Evolutionary conservation across 2,329 filamentous ascomycete species (phyloP).

Genomic region (Scedosporium dehoogii): DNA sequence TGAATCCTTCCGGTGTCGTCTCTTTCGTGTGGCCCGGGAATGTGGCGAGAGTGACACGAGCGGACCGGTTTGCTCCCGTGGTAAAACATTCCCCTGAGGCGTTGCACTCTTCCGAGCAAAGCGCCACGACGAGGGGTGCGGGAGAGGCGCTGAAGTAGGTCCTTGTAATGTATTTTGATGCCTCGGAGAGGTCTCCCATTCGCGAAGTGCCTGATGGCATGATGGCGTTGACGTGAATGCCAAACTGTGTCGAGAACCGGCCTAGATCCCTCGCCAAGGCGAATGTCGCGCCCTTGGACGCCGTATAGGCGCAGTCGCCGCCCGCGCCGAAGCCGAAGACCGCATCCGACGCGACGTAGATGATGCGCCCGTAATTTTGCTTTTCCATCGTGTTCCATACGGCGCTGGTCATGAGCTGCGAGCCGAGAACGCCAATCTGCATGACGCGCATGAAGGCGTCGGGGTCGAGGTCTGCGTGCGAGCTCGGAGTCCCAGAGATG

Average conservation of each 20-base stretch:
- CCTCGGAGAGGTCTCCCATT: conserved; percentile 13
- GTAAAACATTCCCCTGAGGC: conserved; percentile 12
- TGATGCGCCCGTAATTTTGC: conserved; percentile 8
- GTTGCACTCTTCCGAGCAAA: conserved; percentile 12
- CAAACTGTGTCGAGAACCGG: conserved; percentile 5
- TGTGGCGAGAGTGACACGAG: conserved; percentile 12
- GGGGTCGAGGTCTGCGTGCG: conserved; percentile 7
- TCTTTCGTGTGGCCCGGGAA: conserved; percentile 11
- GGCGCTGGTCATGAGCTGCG: conserved; percentile 10
- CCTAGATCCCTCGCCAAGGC: conserved; percentile 11
- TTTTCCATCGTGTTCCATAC: conserved; percentile 12
- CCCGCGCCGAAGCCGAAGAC: conserved; percentile 13
- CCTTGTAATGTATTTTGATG: conserved; percentile 11
- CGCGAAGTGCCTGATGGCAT: conserved; percentile 12
- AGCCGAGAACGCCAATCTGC: conserved; percentile 12
- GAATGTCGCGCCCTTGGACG: conserved; percentile 10
- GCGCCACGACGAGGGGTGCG: conserved; percentile 10
- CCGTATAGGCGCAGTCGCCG: conserved; percentile 10
- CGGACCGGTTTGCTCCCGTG: conserved; percentile 10
- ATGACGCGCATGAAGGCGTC: conserved; percentile 9
- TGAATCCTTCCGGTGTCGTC: conserved; percentile 9
- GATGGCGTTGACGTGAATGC: conserved; percentile 14
- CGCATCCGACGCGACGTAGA: conserved; percentile 10
- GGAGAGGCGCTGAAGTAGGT: conserved; percentile 10
- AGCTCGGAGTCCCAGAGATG: conserved; percentile 35